A percentile compares a stretch with the other conserved stretches of the same genome.
phyloP scores from a whole-genome alignment of 2,329 filamentous ascomycete species.

The Sphaerostilbella broomeana region DNA sequence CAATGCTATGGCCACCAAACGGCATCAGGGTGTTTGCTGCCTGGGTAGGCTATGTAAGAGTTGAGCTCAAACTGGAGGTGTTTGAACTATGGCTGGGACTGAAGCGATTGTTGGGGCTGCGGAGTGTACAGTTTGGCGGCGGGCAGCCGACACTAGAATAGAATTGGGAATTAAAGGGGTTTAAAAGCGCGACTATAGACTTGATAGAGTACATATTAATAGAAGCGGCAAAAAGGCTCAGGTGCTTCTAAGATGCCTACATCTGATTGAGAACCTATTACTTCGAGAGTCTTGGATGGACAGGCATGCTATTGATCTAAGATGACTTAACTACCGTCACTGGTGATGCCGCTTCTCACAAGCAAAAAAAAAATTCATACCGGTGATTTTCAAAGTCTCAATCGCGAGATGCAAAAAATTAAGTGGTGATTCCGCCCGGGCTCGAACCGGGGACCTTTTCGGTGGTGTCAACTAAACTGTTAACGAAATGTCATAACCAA shows the following conservation, averaged over 20 bases:
- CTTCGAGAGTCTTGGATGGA: no score
- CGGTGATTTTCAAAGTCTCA: no score
- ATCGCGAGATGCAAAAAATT: constrained; percentile 8
- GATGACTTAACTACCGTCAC: no score
- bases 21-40: constrained; percentile 47
- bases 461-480: constrained; percentile 17
- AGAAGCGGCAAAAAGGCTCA: background rate
- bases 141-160: constrained; percentile 17
- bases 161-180: background rate
- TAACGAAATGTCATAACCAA: constrained; percentile 25
- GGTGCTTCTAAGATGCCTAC: no score
- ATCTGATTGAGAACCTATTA: no score
- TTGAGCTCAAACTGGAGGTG: constrained; percentile 55
- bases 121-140: constrained; percentile 22
- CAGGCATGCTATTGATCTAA: no score
- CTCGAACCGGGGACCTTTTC: constrained; percentile 25
- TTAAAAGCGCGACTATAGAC: constrained; percentile 2
- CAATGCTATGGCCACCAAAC: constrained; percentile 53
- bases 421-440: constrained; percentile 22
- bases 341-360: no score
- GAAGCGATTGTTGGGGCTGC: constrained; percentile 41
- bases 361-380: constrained; percentile 1
- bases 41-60: constrained; percentile 51
- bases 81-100: constrained; percentile 57
- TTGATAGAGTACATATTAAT: constrained; percentile 11